Conservation (phyloP, 192 early-diverging fungal genomes). For the Backusella luteola region DNA sequence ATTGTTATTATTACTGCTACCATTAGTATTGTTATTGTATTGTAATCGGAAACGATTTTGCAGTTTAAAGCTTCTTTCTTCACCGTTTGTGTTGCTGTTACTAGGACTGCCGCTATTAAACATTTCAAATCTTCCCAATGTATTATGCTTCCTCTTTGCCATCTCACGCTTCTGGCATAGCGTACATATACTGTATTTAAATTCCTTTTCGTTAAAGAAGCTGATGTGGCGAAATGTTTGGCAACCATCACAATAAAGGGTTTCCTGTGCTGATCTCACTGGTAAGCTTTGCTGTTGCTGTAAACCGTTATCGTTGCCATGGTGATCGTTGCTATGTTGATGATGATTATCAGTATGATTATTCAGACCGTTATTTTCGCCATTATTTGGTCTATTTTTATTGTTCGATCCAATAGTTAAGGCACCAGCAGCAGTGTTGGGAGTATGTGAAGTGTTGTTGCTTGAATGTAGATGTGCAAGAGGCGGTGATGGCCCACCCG, state of each 20-base stretch:
- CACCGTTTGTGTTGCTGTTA: not conserved
- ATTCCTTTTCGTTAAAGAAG: not conserved
- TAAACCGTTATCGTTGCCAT: not conserved
- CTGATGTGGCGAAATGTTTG: not conserved
- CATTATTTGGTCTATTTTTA: not conserved
- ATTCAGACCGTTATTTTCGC: not conserved
- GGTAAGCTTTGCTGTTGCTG: not conserved
- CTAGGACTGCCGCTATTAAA: not conserved
- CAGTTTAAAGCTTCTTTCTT: slow-evolving; percentile 12
- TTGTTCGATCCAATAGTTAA: not conserved
- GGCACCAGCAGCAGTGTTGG: not conserved
- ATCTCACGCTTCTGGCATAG: slow-evolving; percentile 1
- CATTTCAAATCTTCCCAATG: not conserved
- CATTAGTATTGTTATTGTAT: not conserved
- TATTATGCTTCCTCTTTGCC: not conserved
- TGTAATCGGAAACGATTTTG: slow-evolving; percentile 1
- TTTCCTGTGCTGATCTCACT: not conserved
- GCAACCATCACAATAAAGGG: slow-evolving; percentile 3
- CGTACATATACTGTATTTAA: slow-evolving; percentile 3
- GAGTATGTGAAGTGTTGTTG: not conserved
- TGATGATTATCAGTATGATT: not conserved
- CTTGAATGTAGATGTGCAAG: not conserved
- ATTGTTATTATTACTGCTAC: slow-evolving; percentile 4
- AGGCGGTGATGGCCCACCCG: not conserved
- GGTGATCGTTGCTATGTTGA: not conserved